Evolutionary conservation across 2,329 filamentous ascomycete species (phyloP).

Genomic region (Penicillium sclerotiorum): DNA sequence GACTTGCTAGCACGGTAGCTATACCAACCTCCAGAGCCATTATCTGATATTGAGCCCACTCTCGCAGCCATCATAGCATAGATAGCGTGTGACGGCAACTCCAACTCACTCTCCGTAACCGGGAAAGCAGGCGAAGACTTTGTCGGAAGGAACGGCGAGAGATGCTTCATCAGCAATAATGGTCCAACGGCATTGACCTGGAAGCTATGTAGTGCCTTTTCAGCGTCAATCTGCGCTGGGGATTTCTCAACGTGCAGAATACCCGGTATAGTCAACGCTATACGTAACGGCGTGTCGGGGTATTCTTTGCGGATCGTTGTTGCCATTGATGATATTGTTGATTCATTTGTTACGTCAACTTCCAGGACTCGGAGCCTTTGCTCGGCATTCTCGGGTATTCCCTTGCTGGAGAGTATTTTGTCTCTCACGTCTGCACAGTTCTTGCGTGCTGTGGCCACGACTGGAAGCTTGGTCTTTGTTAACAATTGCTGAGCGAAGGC

Average conservation of each 20-base stretch:
- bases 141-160: conserved; percentile 67
- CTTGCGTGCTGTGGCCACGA: conserved; percentile 63
- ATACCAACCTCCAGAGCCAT: conserved; percentile 77
- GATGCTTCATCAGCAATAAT: conserved; percentile 75
- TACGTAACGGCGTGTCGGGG: conserved; percentile 62
- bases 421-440: conserved; percentile 54
- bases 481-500: conserved; percentile 62
- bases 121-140: conserved; percentile 51
- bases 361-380: conserved; percentile 55
- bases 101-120: conserved; percentile 18
- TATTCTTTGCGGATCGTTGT: conserved; percentile 58
- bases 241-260: conserved; percentile 74
- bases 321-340: conserved; percentile 61
- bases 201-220: conserved; percentile 67
- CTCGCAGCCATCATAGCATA: conserved; percentile 78
- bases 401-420: conserved; percentile 54
- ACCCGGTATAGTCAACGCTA: conserved; percentile 71
- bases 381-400: conserved; percentile 42
- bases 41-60: conserved; percentile 74
- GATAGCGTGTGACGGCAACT: conserved; percentile 59
- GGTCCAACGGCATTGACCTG: conserved; percentile 73
- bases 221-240: conserved; percentile 64
- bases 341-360: conserved; percentile 66
- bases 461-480: conserved; percentile 57
- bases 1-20: conserved; percentile 77